A percentile compares a stretch with the other conserved stretches of the same genome.
Conservation (phyloP, 495 filamentous ascomycete genomes). For the Penicillium flavigenum region DNA sequence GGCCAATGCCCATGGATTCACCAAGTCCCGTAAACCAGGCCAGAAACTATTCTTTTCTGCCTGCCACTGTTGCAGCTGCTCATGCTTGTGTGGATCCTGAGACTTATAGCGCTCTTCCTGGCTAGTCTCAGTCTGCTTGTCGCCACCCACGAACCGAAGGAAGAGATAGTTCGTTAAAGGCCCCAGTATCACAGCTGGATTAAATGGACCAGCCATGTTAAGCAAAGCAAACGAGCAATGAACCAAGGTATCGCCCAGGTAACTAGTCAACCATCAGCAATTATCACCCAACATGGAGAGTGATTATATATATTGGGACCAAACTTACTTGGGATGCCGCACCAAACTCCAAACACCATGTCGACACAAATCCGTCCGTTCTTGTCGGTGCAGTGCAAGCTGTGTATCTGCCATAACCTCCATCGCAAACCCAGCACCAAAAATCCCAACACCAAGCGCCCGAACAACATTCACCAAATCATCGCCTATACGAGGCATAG, state of each 20-base stretch:
- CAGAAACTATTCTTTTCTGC: conserved; percentile 57
- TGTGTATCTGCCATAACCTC: conserved; percentile 57
- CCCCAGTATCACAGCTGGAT: conserved; percentile 53
- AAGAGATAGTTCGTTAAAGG: conserved; percentile 57
- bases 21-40: conserved; percentile 46
- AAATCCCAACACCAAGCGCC: conserved; percentile 52
- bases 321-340: conserved; percentile 58
- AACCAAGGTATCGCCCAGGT: conserved; percentile 56
- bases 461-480: conserved; percentile 28
- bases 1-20: conserved; percentile 55
- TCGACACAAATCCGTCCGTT: conserved; percentile 40
- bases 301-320: background rate
- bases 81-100: conserved; percentile 48
- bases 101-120: conserved; percentile 51
- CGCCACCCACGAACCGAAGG: conserved; percentile 55
- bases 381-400: conserved; percentile 39
- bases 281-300: background rate
- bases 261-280: conserved; percentile 38
- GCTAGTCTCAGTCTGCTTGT: conserved; percentile 51
- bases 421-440: conserved; percentile 52
- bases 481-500: conserved; percentile 11
- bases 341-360: conserved; percentile 61
- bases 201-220: conserved; percentile 50
- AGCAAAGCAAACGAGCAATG: conserved; percentile 44
- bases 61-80: conserved; percentile 49